A percentile compares a stretch with the other conserved stretches of the same genome.
These are phyloP conservation scores for Euclidium syriacum DNA, from an alignment of 345 rosid genomes.

Conservation along the genomic window DNA sequence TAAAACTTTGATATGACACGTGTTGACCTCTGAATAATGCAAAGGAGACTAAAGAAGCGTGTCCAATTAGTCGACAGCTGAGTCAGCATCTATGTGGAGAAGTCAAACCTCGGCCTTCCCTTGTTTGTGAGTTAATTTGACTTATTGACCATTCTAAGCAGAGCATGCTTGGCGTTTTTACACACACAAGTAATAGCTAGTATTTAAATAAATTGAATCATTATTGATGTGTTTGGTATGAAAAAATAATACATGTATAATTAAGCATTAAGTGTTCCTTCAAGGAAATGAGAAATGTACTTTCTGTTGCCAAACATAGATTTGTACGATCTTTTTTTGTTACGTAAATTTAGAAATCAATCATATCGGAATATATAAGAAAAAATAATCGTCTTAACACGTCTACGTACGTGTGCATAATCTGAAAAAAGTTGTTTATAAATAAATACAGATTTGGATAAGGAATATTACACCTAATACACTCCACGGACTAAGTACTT, in stretches of 20 bases:
- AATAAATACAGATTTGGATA: not conserved
- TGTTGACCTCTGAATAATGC: not conserved
- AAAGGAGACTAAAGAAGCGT: slow-evolving; percentile 15
- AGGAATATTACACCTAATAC: slow-evolving; percentile 16
- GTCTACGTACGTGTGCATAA: not conserved
- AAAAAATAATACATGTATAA: too few relatives aligned
- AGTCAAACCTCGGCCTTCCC: slow-evolving; percentile 23
- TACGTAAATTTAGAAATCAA: not conserved
- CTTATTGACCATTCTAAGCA: slow-evolving; percentile 2
- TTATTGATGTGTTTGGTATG: too few relatives aligned
- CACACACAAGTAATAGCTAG: not conserved
- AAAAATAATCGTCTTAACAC: not conserved
- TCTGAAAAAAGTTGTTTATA: not conserved
- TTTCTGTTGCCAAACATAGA: not conserved
- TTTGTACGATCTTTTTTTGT: not conserved
- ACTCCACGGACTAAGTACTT: not conserved
- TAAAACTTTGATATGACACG: slow-evolving; percentile 3
- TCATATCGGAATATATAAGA: not conserved
- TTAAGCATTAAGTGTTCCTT: too few relatives aligned
- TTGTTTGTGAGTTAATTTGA: slow-evolving; percentile 18
- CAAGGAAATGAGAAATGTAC: too few relatives aligned
- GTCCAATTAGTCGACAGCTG: slow-evolving; percentile 28
- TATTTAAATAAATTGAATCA: too few relatives aligned
- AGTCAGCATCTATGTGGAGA: slow-evolving; percentile 12
- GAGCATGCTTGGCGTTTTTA: not conserved